phyloP scores from a whole-genome alignment of 495 filamentous ascomycete species.

The Haplographium delicatum region DNA sequence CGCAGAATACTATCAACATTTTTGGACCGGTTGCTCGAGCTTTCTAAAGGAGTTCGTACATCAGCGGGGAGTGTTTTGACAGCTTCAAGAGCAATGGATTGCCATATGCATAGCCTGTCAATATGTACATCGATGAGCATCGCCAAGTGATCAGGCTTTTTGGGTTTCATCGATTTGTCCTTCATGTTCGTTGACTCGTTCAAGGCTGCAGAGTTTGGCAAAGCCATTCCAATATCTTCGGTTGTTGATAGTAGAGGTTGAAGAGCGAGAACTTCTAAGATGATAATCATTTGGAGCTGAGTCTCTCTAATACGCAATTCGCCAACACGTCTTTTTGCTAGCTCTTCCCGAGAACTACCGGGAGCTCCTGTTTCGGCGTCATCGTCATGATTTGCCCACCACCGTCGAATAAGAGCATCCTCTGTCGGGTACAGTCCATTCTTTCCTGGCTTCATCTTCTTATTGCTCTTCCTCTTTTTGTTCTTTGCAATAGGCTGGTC shows the following conservation, averaged over 20 bases:
- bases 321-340: constrained; percentile 52
- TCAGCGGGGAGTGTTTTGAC: constrained; percentile 2
- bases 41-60: background rate
- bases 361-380: constrained; percentile 26
- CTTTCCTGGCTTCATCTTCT: constrained; percentile 68
- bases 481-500: constrained; percentile 27
- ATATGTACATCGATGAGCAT: constrained; percentile 75
- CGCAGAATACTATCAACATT: constrained; percentile 32
- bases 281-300: constrained; percentile 83
- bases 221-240: constrained; percentile 30
- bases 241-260: constrained; percentile 41
- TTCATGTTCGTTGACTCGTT: constrained; percentile 22
- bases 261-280: constrained; percentile 80
- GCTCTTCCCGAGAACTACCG: constrained; percentile 45
- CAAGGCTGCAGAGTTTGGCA: constrained; percentile 32
- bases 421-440: constrained; percentile 75
- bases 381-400: constrained; percentile 58
- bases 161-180: constrained; percentile 28
- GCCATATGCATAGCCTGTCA: constrained; percentile 94
- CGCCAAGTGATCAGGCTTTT: constrained; percentile 38
- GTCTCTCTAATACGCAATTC: constrained; percentile 72
- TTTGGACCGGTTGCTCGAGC: background rate
- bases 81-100: constrained; percentile 60
- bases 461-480: constrained; percentile 55
- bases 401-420: constrained; percentile 65